These are phyloP conservation scores for Xylariaceae sp. DNA, from an alignment of 2,329 filamentous ascomycete genomes.

Conservation along the genomic window DNA sequence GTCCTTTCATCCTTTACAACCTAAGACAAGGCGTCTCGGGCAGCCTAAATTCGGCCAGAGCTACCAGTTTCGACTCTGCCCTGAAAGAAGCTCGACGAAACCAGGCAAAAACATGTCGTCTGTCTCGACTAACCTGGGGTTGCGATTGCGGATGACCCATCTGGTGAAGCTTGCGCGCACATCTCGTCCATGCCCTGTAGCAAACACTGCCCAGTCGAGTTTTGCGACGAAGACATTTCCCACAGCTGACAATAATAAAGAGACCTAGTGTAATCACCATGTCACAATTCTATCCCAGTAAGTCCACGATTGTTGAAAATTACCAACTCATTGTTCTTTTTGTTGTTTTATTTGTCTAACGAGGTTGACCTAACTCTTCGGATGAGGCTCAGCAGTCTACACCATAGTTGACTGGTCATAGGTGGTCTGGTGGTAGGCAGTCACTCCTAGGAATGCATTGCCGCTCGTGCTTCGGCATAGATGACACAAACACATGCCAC, in stretches of 20 bases:
- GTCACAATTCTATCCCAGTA: not conserved
- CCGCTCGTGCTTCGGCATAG: not conserved
- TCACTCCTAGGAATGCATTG: not conserved
- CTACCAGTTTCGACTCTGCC: not conserved
- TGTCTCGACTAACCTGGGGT: too few species aligned
- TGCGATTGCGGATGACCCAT: not conserved
- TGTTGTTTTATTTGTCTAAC: not conserved
- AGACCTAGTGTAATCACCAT: not conserved
- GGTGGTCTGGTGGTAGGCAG: too few species aligned
- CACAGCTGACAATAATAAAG: not conserved
- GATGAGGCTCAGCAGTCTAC: not conserved
- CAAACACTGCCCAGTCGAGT: not conserved
- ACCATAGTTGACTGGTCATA: not conserved
- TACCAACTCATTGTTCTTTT: not conserved
- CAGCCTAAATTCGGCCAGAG: not conserved
- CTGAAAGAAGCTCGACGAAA: conserved; percentile 1
- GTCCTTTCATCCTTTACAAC: conserved; percentile 1
- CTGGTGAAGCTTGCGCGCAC: not conserved
- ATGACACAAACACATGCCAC: not conserved
- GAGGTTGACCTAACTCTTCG: not conserved
- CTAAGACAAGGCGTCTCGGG: conserved; percentile 7
- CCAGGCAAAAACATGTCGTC: not conserved
- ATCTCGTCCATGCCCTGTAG: not conserved
- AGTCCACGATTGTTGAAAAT: conserved; percentile 7
- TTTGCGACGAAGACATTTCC: not conserved